A percentile compares a stretch with the other conserved stretches of the same genome.
These are phyloP conservation scores for Chrysoporthe cubensis DNA, from an alignment of 2,329 filamentous ascomycete genomes.

Conservation along the genomic window DNA sequence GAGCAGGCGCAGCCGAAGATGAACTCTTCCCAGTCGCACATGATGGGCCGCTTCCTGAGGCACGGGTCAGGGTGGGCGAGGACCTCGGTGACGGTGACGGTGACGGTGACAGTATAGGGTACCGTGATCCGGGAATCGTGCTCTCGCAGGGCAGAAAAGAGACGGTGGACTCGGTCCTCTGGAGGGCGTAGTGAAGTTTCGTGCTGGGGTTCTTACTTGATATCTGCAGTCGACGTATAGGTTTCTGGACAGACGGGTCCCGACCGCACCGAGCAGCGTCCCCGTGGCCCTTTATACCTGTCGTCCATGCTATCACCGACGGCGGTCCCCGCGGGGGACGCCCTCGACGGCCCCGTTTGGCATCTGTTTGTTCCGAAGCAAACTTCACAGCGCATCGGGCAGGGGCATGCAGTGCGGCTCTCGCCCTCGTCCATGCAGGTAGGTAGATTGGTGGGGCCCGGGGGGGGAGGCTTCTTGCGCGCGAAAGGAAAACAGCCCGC, in stretches of 20 bases:
- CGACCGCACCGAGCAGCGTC: not conserved
- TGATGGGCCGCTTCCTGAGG: constrained; percentile 39
- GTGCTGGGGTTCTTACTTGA: not conserved
- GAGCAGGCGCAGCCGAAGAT: constrained; percentile 68
- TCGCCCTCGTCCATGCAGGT: constrained; percentile 1
- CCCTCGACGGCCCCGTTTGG: not conserved
- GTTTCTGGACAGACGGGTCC: not conserved
- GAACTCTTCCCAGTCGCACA: constrained; percentile 76
- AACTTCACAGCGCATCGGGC: constrained; percentile 11
- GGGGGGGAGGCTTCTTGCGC: no score
- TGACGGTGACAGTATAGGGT: not conserved
- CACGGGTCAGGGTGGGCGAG: not conserved
- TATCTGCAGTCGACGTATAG: not conserved
- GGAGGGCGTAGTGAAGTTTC: no score
- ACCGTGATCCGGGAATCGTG: not conserved
- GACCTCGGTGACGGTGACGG: not conserved
- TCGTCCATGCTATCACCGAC: not conserved
- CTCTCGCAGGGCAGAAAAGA: not conserved
- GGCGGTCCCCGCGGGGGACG: not conserved
- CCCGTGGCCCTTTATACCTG: not conserved
- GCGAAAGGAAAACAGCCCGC: not conserved
- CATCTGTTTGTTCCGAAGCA: not conserved
- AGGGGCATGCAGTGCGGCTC: not conserved
- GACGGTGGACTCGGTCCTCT: no score
- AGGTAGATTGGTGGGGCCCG: no score